A percentile compares a stretch with the other conserved stretches of the same genome.
phyloP scores from a whole-genome alignment of 2,329 filamentous ascomycete species.

The Coniochaeta sp. region DNA sequence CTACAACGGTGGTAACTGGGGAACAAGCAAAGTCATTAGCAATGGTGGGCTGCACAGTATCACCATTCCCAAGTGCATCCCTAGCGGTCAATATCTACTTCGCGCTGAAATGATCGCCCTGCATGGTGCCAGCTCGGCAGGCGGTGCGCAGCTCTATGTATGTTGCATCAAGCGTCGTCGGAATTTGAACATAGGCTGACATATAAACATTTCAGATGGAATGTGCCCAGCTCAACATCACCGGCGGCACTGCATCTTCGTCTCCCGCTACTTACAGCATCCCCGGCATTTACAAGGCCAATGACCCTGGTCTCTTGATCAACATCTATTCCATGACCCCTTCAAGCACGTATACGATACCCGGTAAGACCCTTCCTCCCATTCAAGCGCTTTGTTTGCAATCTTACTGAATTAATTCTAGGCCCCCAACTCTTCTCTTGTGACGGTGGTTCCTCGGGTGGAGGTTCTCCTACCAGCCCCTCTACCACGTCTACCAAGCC shows the following conservation, averaged over 20 bases:
- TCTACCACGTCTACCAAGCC: background rate
- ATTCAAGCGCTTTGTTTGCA: constrained; percentile 6
- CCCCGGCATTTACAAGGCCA: constrained; percentile 28
- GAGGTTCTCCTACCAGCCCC: background rate
- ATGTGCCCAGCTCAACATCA: constrained; percentile 33
- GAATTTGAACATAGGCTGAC: constrained; percentile 1
- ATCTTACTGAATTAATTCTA: background rate
- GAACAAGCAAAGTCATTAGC: constrained; percentile 34
- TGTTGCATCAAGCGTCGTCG: constrained; percentile 4
- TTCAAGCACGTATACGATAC: constrained; percentile 21
- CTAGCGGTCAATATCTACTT: constrained; percentile 46
- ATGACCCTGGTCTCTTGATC: constrained; percentile 27
- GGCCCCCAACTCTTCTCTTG: background rate
- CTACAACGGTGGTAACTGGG: constrained; percentile 31
- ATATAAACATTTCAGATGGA: constrained; percentile 26
- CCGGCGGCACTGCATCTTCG: constrained; percentile 23
- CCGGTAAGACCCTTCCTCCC: constrained; percentile 17
- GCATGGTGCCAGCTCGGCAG: constrained; percentile 32
- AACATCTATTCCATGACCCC: constrained; percentile 29
- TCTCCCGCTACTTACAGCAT: constrained; percentile 25
- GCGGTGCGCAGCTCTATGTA: constrained; percentile 34
- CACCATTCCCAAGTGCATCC: constrained; percentile 40
- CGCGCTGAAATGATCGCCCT: constrained; percentile 51
- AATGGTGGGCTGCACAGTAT: constrained; percentile 39
- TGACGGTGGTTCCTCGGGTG: background rate